These are phyloP conservation scores for Aleurites moluccanus DNA, from an alignment of 441 rosid species.

Conservation along the genomic window DNA sequence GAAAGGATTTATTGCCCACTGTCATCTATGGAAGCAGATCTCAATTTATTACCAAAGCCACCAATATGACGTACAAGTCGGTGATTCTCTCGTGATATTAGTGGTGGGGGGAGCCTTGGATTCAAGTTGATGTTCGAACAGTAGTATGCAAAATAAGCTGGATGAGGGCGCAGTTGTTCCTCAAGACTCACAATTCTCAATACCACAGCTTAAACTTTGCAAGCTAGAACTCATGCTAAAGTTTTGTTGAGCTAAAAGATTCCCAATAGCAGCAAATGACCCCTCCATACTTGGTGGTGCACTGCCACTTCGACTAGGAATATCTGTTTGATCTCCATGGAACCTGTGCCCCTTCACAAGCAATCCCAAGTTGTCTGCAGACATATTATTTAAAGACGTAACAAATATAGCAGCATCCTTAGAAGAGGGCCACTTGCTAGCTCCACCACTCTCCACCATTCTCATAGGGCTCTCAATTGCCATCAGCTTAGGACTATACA, in stretches of 20 bases:
- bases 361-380: conserved; percentile 68
- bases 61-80: conserved; percentile 63
- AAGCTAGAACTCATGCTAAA: conserved; percentile 43
- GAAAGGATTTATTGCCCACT: conserved; percentile 45
- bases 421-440: conserved; percentile 58
- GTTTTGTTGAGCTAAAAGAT: conserved; percentile 62
- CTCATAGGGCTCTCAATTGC: conserved; percentile 83
- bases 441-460: conserved; percentile 61
- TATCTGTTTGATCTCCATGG: conserved; percentile 43
- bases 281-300: conserved; percentile 99
- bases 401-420: conserved; percentile 54
- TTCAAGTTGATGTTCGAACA: conserved; percentile 79
- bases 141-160: conserved; percentile 76
- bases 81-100: conserved; percentile 78
- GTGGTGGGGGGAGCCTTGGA: conserved; percentile 93
- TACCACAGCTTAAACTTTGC: conserved; percentile 53
- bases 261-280: conserved; percentile 74
- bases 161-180: conserved; percentile 83
- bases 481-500: conserved; percentile 40
- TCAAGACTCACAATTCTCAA: conserved; percentile 58
- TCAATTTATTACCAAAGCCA: conserved; percentile 51
- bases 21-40: conserved; percentile 51
- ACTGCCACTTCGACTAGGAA: conserved; percentile 86
- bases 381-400: conserved; percentile 56
- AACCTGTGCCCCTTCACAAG: conserved; percentile 60